phyloP scores from a whole-genome alignment of 2,329 filamentous ascomycete genomes.

The Curvularia spicifera region DNA sequence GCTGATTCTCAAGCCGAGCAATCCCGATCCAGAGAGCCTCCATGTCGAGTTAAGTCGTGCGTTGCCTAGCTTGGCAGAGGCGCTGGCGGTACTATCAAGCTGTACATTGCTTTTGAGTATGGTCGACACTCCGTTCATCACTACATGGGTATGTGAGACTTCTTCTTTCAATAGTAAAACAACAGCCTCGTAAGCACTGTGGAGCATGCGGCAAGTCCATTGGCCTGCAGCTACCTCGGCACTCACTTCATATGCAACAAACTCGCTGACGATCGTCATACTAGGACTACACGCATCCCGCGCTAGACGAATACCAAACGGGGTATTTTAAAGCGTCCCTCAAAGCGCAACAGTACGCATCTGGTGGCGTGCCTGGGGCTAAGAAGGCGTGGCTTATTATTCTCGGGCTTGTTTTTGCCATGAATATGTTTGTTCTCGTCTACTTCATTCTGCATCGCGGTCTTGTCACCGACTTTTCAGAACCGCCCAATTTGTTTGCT shows the following conservation, averaged over 20 bases:
- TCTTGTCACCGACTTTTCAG: slow-evolving; percentile 78
- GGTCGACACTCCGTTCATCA: slow-evolving; percentile 65
- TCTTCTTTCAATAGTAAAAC: neutral
- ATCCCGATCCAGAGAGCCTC: slow-evolving; percentile 18
- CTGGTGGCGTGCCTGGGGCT: slow-evolving; percentile 66
- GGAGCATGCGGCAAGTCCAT: neutral
- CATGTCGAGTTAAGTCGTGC: slow-evolving; percentile 54
- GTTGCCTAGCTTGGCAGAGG: slow-evolving; percentile 74
- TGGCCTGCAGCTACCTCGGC: neutral
- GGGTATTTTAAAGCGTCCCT: slow-evolving; percentile 70
- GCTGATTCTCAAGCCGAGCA: slow-evolving; percentile 46
- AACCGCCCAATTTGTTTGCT: slow-evolving; percentile 76
- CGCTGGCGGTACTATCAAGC: slow-evolving; percentile 71
- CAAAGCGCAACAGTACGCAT: slow-evolving; percentile 72
- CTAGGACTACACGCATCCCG: slow-evolving; percentile 44
- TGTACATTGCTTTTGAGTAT: slow-evolving; percentile 69
- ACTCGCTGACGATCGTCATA: slow-evolving; percentile 35
- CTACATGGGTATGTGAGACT: slow-evolving; percentile 50
- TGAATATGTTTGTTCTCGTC: slow-evolving; percentile 69
- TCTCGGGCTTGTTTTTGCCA: slow-evolving; percentile 68
- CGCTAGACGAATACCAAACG: slow-evolving; percentile 55
- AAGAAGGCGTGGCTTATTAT: slow-evolving; percentile 72
- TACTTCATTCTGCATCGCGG: slow-evolving; percentile 67
- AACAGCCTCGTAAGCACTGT: neutral
- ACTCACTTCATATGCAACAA: neutral